These are phyloP conservation scores for Galeopsis tetrahit DNA, from an alignment of 257 asterid genomes.

Conservation along the genomic window DNA sequence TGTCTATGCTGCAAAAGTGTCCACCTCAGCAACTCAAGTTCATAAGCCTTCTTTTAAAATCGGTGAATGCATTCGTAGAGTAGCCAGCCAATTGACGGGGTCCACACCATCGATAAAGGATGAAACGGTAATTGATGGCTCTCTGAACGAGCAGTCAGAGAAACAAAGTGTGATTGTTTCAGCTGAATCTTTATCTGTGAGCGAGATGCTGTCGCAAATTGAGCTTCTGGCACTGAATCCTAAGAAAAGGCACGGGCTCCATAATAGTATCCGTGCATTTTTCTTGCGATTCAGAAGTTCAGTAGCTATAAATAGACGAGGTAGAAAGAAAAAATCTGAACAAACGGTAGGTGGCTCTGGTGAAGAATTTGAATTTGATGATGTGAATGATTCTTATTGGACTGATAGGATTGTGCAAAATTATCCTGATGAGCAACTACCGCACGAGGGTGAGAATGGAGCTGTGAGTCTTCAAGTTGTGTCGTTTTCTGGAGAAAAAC, in stretches of 20 bases:
- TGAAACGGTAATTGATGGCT: constrained; percentile 46
- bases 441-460: constrained; percentile 54
- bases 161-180: constrained; percentile 43
- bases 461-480: constrained; percentile 38
- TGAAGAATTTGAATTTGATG: constrained; percentile 93
- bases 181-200: constrained; percentile 54
- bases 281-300: constrained; percentile 73
- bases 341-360: constrained; percentile 50
- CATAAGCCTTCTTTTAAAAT: constrained; percentile 86
- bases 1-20: constrained; percentile 60
- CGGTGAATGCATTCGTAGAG: constrained; percentile 93
- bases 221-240: constrained; percentile 69
- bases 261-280: constrained; percentile 41
- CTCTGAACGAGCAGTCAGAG: constrained; percentile 45
- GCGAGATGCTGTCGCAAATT: constrained; percentile 70
- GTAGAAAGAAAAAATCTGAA: constrained; percentile 62
- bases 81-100: constrained; percentile 88
- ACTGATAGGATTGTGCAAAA: constrained; percentile 83
- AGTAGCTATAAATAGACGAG: constrained; percentile 51
- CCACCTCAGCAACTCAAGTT: constrained; percentile 45
- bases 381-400: constrained; percentile 88
- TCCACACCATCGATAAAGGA: constrained; percentile 53
- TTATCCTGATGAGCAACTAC: constrained; percentile 64
- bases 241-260: constrained; percentile 46
- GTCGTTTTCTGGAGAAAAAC: constrained; percentile 43